Evolutionary conservation across 1,284 basidiomycete genomes (phyloP), one percentile per base, ranked within the genome.

Genomic region (Wolfiporia cocos): DNA sequence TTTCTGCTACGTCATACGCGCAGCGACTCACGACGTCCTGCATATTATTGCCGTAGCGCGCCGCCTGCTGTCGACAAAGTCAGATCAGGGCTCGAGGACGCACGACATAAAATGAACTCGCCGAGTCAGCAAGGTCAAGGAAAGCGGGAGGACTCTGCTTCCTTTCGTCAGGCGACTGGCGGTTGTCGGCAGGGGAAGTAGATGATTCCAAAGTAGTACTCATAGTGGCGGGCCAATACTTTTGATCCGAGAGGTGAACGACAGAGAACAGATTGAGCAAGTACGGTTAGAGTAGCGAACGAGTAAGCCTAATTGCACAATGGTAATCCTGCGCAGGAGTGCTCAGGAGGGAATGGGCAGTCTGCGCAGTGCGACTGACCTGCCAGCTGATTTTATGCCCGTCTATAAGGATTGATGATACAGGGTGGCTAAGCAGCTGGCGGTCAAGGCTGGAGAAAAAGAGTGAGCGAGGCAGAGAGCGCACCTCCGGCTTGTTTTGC

Each of bases 81-180:
- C 44, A 39, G 34, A 34, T 48, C 45, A 42, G 47, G 42, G 48
- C 45, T 42, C 40, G 47, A 41, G 49, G 26, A 34, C 56, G 49
- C 49, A 59, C 41, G 34, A 14, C 39, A 45, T 43, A 41, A 41
- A 44, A 26, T 24, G 21, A n/a, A 75, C 86, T 56, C 64, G 90
- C 88, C 55, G 88, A 90, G 68, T 92, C 89, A 43, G 88, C 88
- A 51, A 92, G 77, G 71, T 92, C 88, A 62, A 92, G 71, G 66
- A 92, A 92, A 47, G 89, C 88, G 49, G 88, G 86, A 12, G 88
- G 87, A 64, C 82, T 87, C 58, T 86, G 83, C 69, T 86, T 88
- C 61, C 80, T 73, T 51, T 80, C 82, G 57, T 80, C 80, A 45
- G 73, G 68, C 59, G 73, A 54, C 59, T 74, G 66, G 61, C 69